These are phyloP conservation scores for Aspergillus conjunctus DNA, from an alignment of 495 filamentous ascomycete genomes.

Conservation along the genomic window DNA sequence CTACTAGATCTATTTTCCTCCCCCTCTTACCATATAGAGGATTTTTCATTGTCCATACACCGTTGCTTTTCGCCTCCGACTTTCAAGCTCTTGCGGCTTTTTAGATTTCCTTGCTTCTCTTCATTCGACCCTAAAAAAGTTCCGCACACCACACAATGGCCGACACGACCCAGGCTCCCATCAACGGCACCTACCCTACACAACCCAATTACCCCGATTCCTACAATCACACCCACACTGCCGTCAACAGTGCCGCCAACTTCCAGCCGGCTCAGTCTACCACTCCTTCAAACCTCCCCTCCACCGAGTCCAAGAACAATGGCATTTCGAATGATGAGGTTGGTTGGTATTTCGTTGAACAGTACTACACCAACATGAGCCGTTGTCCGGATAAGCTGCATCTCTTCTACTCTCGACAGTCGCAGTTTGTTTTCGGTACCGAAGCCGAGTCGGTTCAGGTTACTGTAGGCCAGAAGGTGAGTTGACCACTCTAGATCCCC, in stretches of 20 bases:
- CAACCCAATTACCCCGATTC: constrained; percentile 47
- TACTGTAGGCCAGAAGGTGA: constrained; percentile 80
- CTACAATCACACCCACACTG: constrained; percentile 39
- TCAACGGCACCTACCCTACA: constrained; percentile 50
- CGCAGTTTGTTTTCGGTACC: constrained; percentile 79
- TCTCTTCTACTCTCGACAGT: constrained; percentile 80
- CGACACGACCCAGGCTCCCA: constrained; percentile 46
- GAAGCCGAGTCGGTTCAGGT: constrained; percentile 86
- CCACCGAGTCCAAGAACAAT: constrained; percentile 43
- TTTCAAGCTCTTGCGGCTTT: constrained; percentile 14
- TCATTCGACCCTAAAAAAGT: constrained; percentile 24
- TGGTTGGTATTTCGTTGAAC: constrained; percentile 98
- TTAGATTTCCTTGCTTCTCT: constrained; percentile 24
- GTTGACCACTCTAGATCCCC: constrained; percentile 31
- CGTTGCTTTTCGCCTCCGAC: not conserved
- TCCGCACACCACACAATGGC: constrained; percentile 40
- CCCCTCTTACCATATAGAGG: constrained; percentile 13
- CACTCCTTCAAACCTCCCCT: constrained; percentile 46
- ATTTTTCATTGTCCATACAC: constrained; percentile 15
- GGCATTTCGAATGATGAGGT: constrained; percentile 79
- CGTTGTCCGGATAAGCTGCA: constrained; percentile 90
- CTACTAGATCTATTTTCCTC: constrained; percentile 11
- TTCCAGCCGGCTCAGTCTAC: constrained; percentile 51
- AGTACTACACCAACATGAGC: constrained; percentile 97
- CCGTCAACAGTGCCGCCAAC: constrained; percentile 42